These are phyloP conservation scores for Amphicarpaea edgeworthii DNA, from an alignment of 306 rosid genomes.

Conservation along the genomic window DNA sequence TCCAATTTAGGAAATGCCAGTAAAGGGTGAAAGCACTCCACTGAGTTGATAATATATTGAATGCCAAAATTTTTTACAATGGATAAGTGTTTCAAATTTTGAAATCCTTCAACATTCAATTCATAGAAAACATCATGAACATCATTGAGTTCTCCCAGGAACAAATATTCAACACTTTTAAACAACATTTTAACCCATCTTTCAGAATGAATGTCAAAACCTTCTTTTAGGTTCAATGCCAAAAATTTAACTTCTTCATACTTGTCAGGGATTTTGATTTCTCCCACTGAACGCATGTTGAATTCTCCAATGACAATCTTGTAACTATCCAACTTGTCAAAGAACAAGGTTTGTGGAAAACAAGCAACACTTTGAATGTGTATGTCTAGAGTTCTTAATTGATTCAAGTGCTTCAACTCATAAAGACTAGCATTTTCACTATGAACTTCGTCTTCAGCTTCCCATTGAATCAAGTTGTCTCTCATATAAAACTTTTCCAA, in stretches of 20 bases:
- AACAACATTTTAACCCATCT: conserved; percentile 42
- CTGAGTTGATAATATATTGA: conserved; percentile 20
- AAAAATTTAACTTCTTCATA: conserved; percentile 28
- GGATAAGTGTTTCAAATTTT: conserved; percentile 43
- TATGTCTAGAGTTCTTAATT: conserved; percentile 9
- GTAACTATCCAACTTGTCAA: conserved; percentile 36
- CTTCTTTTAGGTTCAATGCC: conserved; percentile 39
- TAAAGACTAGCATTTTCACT: conserved; percentile 19
- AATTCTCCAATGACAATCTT: conserved; percentile 51
- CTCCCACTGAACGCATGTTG: background rate
- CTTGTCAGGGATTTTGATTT: conserved; percentile 12
- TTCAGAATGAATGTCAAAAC: conserved; percentile 29
- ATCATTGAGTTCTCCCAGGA: conserved; percentile 42
- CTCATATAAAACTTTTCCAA: conserved; percentile 54
- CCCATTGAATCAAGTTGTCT: conserved; percentile 44
- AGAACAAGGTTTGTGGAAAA: conserved; percentile 11
- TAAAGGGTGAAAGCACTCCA: background rate
- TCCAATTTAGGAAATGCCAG: conserved; percentile 39
- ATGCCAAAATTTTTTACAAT: conserved; percentile 36
- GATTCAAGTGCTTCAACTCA: conserved; percentile 30
- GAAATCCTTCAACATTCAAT: conserved; percentile 45
- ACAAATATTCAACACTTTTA: conserved; percentile 48
- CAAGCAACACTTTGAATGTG: background rate
- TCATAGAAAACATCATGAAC: conserved; percentile 29
- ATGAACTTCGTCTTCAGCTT: background rate